phyloP scores from a whole-genome alignment of 805 yeast species.

The Phaffomyces thermotolerans region DNA sequence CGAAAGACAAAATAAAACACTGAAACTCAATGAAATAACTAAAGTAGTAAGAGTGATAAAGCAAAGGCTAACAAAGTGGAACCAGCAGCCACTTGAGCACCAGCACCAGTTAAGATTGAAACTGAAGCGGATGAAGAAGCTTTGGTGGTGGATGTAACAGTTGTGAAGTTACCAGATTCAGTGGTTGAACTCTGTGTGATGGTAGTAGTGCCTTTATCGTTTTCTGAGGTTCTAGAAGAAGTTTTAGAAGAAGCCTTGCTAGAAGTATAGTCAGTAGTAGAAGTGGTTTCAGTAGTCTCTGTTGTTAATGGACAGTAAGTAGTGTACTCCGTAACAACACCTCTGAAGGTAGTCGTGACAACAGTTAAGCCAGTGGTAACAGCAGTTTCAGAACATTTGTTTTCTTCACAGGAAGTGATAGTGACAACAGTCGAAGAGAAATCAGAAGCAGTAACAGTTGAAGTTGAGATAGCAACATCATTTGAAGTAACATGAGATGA shows the following conservation, averaged over 20 bases:
- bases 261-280: not conserved
- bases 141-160: too few species aligned
- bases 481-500: not conserved
- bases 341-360: conserved; percentile 6
- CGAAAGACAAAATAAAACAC: too few species aligned
- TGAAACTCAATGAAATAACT: too few species aligned
- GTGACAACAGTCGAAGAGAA: conserved; percentile 13
- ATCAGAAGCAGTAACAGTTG: not conserved
- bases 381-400: conserved; percentile 17
- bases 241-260: not conserved
- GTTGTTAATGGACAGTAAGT: conserved; percentile 7
- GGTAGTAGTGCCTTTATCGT: not conserved
- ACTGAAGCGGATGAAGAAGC: too few species aligned
- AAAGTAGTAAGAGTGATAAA: too few species aligned
- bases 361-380: conserved; percentile 23
- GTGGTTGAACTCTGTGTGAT: not conserved
- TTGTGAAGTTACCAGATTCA: not conserved
- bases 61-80: too few species aligned
- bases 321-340: not conserved
- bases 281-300: not conserved
- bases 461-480: not conserved
- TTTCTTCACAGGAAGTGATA: conserved; percentile 17
- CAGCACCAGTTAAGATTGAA: too few species aligned
- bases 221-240: not conserved
- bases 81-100: too few species aligned